phyloP scores from a whole-genome alignment of 1,284 basidiomycete genomes.

The Butyriboletus appendiculatus region DNA sequence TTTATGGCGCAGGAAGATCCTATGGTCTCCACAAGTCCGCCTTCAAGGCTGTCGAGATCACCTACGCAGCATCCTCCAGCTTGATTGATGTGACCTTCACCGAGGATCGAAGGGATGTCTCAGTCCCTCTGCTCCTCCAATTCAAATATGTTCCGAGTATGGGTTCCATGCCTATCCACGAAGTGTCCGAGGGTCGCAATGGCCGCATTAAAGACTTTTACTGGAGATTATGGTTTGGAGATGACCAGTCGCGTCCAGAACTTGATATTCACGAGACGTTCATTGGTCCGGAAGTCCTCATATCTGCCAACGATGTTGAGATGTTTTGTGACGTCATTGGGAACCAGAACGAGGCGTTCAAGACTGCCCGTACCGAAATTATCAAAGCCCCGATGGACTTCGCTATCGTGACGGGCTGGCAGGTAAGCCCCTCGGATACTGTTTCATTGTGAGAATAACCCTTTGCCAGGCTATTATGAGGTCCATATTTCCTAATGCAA shows the following conservation, averaged over 20 bases:
- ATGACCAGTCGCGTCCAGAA: constrained; percentile 71
- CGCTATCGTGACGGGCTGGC: constrained; percentile 97
- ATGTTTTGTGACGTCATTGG: constrained; percentile 93
- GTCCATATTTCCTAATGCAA: constrained; percentile 89
- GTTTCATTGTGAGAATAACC: constrained; percentile 9
- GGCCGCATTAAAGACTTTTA: constrained; percentile 94
- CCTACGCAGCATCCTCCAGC: constrained; percentile 54
- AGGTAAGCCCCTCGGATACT: constrained; percentile 53
- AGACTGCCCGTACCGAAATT: constrained; percentile 66
- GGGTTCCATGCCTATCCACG: constrained; percentile 93
- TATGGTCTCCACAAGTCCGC: constrained; percentile 69
- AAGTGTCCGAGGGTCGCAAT: constrained; percentile 85
- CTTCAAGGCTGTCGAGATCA: constrained; percentile 87
- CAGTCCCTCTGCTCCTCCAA: constrained; percentile 81
- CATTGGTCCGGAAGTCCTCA: constrained; percentile 80
- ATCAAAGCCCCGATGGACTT: constrained; percentile 97
- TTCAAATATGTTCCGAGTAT: constrained; percentile 89
- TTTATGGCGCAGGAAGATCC: constrained; percentile 83
- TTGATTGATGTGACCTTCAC: constrained; percentile 78
- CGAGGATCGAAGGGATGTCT: constrained; percentile 80
- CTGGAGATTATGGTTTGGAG: constrained; percentile 96
- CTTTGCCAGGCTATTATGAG: constrained; percentile 86
- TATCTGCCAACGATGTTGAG: constrained; percentile 78
- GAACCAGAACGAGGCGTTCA: constrained; percentile 91
- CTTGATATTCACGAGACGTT: constrained; percentile 81